These are phyloP conservation scores for Aspergillaceae sp. DNA, from an alignment of 2,329 filamentous ascomycete species.

Conservation along the genomic window DNA sequence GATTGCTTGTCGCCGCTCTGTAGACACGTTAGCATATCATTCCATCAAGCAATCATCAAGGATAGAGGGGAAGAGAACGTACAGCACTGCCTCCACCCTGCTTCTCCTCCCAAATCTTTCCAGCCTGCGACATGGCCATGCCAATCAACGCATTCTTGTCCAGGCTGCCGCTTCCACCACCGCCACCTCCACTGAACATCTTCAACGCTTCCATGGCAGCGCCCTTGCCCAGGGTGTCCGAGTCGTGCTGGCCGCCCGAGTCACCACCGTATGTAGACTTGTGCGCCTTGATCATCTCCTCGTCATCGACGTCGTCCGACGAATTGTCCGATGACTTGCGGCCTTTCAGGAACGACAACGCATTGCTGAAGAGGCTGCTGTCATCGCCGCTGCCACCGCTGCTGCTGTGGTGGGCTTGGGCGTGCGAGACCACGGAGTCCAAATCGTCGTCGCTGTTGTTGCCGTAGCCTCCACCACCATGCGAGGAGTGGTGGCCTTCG, in stretches of 20 bases:
- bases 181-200: slow-evolving; percentile 61
- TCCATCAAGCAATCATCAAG: background rate
- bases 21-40: slow-evolving; percentile 4
- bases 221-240: slow-evolving; percentile 33
- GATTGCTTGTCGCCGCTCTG: slow-evolving; percentile 65
- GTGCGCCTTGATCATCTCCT: slow-evolving; percentile 64
- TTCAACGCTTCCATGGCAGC: slow-evolving; percentile 53
- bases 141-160: slow-evolving; percentile 74
- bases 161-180: slow-evolving; percentile 33
- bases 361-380: slow-evolving; percentile 48
- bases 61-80: slow-evolving; percentile 16
- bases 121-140: slow-evolving; percentile 79
- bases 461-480: background rate
- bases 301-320: slow-evolving; percentile 50
- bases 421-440: slow-evolving; percentile 47
- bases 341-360: slow-evolving; percentile 44
- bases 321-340: slow-evolving; percentile 42
- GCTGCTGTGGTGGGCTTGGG: slow-evolving; percentile 45
- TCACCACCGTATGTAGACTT: slow-evolving; percentile 60
- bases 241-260: slow-evolving; percentile 36
- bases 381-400: slow-evolving; percentile 24
- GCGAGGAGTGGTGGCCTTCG: background rate
- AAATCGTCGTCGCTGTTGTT: slow-evolving; percentile 41
- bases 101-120: slow-evolving; percentile 63
- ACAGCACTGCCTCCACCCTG: slow-evolving; percentile 47